These are phyloP conservation scores for Penicillium sp. DNA, from an alignment of 2,329 filamentous ascomycete species.

Conservation along the genomic window DNA sequence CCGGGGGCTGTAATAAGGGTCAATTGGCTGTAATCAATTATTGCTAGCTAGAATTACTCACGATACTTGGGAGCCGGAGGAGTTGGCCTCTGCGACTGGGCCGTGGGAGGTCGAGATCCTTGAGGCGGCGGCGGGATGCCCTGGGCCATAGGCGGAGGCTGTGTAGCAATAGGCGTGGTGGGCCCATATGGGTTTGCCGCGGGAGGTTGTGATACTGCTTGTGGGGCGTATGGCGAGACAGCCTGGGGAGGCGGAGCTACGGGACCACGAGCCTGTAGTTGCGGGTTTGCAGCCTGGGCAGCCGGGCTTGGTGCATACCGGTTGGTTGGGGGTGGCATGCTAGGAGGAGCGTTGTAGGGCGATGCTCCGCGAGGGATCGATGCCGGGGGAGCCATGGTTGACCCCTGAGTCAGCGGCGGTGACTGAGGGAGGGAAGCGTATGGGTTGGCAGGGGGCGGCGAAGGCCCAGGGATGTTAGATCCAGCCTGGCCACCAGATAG, in stretches of 20 bases:
- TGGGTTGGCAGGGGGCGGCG: slow-evolving; percentile 43
- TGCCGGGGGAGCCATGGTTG: slow-evolving; percentile 52
- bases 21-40: slow-evolving; percentile 16
- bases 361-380: slow-evolving; percentile 70
- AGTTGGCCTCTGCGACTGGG: slow-evolving; percentile 51
- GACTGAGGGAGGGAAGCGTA: slow-evolving; percentile 43
- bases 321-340: slow-evolving; percentile 67
- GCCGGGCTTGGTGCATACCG: slow-evolving; percentile 71
- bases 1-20: slow-evolving; percentile 56
- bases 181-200: slow-evolving; percentile 47
- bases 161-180: slow-evolving; percentile 49
- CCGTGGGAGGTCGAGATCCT: slow-evolving; percentile 48
- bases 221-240: slow-evolving; percentile 61
- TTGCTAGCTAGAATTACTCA: slow-evolving; percentile 35
- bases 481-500: slow-evolving; percentile 54
- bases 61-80: slow-evolving; percentile 66
- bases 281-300: slow-evolving; percentile 53
- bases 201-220: slow-evolving; percentile 38
- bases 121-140: slow-evolving; percentile 40
- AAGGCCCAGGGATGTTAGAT: slow-evolving; percentile 64
- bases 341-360: slow-evolving; percentile 80
- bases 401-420: slow-evolving; percentile 38
- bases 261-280: slow-evolving; percentile 47
- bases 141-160: slow-evolving; percentile 30
- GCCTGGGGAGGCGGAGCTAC: slow-evolving; percentile 50